These are phyloP conservation scores for Fusarium clavum DNA, from an alignment of 2,329 filamentous ascomycete species.

Conservation along the genomic window DNA sequence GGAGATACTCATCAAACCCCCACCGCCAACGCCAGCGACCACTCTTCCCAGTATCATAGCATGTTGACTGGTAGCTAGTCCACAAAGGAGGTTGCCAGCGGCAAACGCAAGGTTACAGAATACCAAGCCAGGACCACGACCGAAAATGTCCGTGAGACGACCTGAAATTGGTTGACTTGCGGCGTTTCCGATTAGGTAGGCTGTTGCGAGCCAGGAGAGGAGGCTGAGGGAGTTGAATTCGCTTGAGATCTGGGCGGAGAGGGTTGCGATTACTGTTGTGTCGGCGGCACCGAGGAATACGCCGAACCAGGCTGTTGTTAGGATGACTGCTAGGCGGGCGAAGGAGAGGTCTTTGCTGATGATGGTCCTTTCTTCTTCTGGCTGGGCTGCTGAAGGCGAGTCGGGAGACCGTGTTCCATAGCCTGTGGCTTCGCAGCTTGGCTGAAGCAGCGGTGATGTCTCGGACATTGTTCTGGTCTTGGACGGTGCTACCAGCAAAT, in stretches of 20 bases:
- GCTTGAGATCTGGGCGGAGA: conserved; percentile 81
- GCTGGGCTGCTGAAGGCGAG: fast-evolving
- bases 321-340: not conserved
- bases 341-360: conserved; percentile 1
- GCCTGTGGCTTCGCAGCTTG: not conserved
- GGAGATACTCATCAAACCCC: conserved; percentile 74
- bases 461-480: not conserved
- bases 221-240: conserved; percentile 80
- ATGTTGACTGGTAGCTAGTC: conserved; percentile 70
- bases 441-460: not conserved
- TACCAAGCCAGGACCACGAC: conserved; percentile 75
- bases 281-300: conserved; percentile 69
- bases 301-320: conserved; percentile 5
- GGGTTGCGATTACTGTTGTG: conserved; percentile 80
- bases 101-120: conserved; percentile 81
- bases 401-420: not conserved
- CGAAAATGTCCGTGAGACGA: conserved; percentile 83
- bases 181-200: conserved; percentile 86
- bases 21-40: conserved; percentile 80
- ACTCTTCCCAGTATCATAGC: conserved; percentile 79
- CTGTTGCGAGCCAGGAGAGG: conserved; percentile 83
- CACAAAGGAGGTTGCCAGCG: conserved; percentile 79
- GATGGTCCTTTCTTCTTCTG: not conserved
- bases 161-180: conserved; percentile 72
- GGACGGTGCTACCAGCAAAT: fast-evolving